Conservation (phyloP, 345 rosid species). For the Hibiscus syriacus region DNA sequence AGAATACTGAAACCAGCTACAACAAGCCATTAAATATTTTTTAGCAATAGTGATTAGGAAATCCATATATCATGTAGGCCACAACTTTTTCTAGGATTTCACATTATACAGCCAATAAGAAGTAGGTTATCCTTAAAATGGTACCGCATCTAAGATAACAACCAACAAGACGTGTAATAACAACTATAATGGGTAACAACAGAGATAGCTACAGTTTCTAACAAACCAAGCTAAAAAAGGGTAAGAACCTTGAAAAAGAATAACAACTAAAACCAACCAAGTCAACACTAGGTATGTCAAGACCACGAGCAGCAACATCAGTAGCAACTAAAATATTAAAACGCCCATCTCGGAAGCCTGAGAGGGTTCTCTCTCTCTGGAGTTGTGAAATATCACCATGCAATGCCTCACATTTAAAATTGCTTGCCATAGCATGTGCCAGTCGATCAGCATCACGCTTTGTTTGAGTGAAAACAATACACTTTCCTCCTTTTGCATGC, state of each 20-base stretch:
- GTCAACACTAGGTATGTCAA: slow-evolving; percentile 97
- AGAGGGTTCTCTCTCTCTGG: slow-evolving; percentile 85
- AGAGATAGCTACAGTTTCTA: background rate
- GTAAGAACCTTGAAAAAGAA: background rate
- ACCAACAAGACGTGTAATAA: background rate
- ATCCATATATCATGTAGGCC: background rate
- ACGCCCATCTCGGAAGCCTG: slow-evolving; percentile 74
- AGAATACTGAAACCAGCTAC: background rate
- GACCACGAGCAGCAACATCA: slow-evolving; percentile 99
- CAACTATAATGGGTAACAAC: background rate
- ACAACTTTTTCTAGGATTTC: background rate
- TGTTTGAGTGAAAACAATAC: slow-evolving; percentile 90
- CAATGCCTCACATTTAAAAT: slow-evolving; percentile 70
- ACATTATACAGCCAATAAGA: background rate
- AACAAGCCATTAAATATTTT: background rate
- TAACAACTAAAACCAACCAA: slow-evolving; percentile 25
- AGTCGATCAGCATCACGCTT: slow-evolving; percentile 93
- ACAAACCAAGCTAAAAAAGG: background rate
- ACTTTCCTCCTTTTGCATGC: slow-evolving; percentile 94
- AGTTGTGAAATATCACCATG: slow-evolving; percentile 94
- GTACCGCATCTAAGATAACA: background rate
- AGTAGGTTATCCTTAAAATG: background rate
- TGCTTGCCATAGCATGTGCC: slow-evolving; percentile 65
- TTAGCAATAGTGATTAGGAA: background rate
- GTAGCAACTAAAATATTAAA: slow-evolving; percentile 90